These are phyloP conservation scores for Camelina neglecta DNA, from an alignment of 345 rosid genomes.

Conservation along the genomic window DNA sequence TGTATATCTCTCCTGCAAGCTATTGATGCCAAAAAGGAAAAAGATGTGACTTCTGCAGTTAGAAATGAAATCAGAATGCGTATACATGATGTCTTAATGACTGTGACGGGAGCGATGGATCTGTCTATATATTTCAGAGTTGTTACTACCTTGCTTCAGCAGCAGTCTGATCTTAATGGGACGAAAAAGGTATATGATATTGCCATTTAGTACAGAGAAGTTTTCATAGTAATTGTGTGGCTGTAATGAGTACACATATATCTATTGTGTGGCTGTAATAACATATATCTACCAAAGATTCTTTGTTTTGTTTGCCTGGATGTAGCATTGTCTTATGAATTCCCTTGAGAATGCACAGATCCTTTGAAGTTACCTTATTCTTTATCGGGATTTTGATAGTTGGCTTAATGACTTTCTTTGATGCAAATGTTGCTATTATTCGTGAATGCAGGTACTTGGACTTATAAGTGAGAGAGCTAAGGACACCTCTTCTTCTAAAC, in stretches of 20 bases:
- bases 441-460: slow-evolving; percentile 67
- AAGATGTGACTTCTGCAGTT: slow-evolving; percentile 44
- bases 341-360: not conserved
- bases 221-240: slow-evolving; percentile 2
- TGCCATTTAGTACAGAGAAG: not conserved
- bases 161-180: slow-evolving; percentile 59
- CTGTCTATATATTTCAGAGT: slow-evolving; percentile 75
- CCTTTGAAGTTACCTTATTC: slow-evolving; percentile 1
- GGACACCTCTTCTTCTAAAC: slow-evolving; percentile 51
- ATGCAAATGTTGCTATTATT: slow-evolving; percentile 17
- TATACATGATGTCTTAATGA: slow-evolving; percentile 63
- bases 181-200: slow-evolving; percentile 67
- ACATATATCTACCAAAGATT: slow-evolving; percentile 2
- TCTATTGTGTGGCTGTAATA: not conserved
- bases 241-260: not conserved
- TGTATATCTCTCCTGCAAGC: slow-evolving; percentile 59
- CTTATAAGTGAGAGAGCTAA: slow-evolving; percentile 71
- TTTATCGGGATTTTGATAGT: not conserved
- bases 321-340: slow-evolving; percentile 12
- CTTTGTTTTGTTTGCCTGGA: slow-evolving; percentile 11
- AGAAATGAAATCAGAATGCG: slow-evolving; percentile 62
- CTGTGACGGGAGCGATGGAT: slow-evolving; percentile 57
- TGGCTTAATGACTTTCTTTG: slow-evolving; percentile 1
- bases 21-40: slow-evolving; percentile 57
- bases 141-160: slow-evolving; percentile 67